Base-by-base conservation (phyloP, 768 basidiomycete species). In the Suillus sp. region DNA sequence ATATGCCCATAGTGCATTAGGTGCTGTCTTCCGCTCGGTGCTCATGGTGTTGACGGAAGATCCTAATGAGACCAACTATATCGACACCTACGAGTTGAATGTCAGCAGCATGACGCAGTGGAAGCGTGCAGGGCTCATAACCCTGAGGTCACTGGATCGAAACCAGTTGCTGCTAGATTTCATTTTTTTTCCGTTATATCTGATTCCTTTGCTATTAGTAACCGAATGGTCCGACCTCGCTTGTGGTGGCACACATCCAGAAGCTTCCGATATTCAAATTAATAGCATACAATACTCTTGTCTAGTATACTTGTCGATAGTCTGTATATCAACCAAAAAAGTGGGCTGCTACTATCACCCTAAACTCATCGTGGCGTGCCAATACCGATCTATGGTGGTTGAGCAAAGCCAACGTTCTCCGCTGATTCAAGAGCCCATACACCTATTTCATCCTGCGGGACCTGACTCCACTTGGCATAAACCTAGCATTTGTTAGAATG, bases 381-480 rank as follows among this genome's bases (percentile, higher is more conserved):
- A 1, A 13, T 34, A 54, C n/a, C 25, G 25, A 27, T 37, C 42
- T 50, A 70, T 7, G 59, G 59, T 11, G 63, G 64, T 4, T 54
- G 79, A 5, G 79, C 65, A 1, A 81, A 57, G 4, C 72, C 74
- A 10, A 75, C 65, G 22, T 74, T 75, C 67, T 83, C 80, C 2
- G 78, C 77, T 0, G 73, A 67, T 61, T 75, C 71, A 61, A 83
- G 62, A 13, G 78, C 70, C 81, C 81, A 82, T 25, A 78, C 75
- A 53, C 83, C 81, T n/a, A 92, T 84, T 32, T 89, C 84, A n/a
- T 90, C 87, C 58, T 81, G 77, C 1, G 88, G 86, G 9, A 90
- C 69, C 32, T 81, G 76, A 61, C 75, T 72, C 86, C 88, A 91
- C 59, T 78, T 79, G 13, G 77, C 73, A 58, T 78, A 79, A 1